phyloP scores from a whole-genome alignment of 1,139 yeast species.

The Pichia sp. region DNA sequence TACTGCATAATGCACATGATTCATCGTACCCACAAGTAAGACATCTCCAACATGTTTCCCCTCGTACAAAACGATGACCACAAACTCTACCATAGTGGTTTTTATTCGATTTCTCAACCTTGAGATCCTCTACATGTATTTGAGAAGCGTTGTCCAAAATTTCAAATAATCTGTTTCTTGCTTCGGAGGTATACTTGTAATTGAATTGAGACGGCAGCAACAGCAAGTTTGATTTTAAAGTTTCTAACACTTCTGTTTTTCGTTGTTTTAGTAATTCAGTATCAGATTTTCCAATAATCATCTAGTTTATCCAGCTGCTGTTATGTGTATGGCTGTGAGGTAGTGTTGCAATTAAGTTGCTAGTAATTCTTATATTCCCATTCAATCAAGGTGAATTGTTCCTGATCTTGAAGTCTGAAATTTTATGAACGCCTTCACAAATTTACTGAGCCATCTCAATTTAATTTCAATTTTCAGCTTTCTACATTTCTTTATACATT shows the following conservation, averaged over 20 bases:
- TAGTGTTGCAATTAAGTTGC: too few relatives aligned
- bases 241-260: not conserved
- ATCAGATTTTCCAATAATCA: too few relatives aligned
- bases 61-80: conserved; percentile 65
- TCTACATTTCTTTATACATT: too few relatives aligned
- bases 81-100: conserved; percentile 69
- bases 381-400: too few relatives aligned
- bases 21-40: conserved; percentile 79
- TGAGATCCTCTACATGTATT: conserved; percentile 18
- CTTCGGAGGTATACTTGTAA: conserved; percentile 33
- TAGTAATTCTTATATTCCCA: too few relatives aligned
- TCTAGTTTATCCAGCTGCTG: too few relatives aligned
- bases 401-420: too few relatives aligned
- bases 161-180: conserved; percentile 38
- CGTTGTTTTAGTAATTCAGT: too few relatives aligned
- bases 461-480: too few relatives aligned
- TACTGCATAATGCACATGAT: conserved; percentile 76
- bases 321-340: too few relatives aligned
- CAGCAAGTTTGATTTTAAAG: conserved; percentile 13
- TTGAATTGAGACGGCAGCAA: conserved; percentile 24
- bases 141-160: conserved; percentile 35
- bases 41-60: conserved; percentile 85
- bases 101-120: conserved; percentile 27
- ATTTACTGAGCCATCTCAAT: too few relatives aligned
- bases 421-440: too few relatives aligned